A percentile compares a stretch with the other conserved stretches of the same genome.
phyloP scores from a whole-genome alignment of 1,139 yeast species.

The Chernovozyma aurita region DNA sequence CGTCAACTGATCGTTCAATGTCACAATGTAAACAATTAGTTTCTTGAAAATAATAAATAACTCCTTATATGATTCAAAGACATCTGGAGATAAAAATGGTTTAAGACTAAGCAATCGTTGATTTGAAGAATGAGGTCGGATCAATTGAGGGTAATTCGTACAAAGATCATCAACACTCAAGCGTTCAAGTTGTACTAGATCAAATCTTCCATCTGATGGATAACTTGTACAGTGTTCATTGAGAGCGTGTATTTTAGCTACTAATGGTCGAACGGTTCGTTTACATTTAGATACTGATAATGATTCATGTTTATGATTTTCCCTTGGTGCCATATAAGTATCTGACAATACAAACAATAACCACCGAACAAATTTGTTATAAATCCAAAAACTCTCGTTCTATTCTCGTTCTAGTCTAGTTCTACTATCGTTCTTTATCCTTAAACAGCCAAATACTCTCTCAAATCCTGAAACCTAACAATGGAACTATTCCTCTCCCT shows the following conservation, averaged over 20 bases:
- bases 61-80: slow-evolving; percentile 26
- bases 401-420: no score
- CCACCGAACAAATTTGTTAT: no score
- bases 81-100: slow-evolving; percentile 23
- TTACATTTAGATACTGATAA: slow-evolving; percentile 24
- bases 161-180: background rate
- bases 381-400: no score
- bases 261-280: slow-evolving; percentile 33
- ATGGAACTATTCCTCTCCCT: no score
- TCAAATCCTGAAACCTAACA: no score
- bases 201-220: slow-evolving; percentile 18
- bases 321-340: background rate
- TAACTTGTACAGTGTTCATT: slow-evolving; percentile 23
- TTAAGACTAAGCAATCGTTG: slow-evolving; percentile 23
- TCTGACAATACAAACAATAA: no score
- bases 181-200: slow-evolving; percentile 2
- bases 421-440: background rate
- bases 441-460: no score
- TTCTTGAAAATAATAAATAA: slow-evolving; percentile 26
- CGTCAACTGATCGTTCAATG: background rate
- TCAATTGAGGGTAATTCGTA: slow-evolving; percentile 2
- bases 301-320: background rate
- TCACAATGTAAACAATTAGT: slow-evolving; percentile 16
- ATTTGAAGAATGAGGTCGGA: slow-evolving; percentile 19
- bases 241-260: slow-evolving; percentile 32